Percentiles rank a stretch among this genome's conserved stretches.
phyloP scores from a whole-genome alignment of 257 asterid species.

The Penstemon davidsonii region DNA sequence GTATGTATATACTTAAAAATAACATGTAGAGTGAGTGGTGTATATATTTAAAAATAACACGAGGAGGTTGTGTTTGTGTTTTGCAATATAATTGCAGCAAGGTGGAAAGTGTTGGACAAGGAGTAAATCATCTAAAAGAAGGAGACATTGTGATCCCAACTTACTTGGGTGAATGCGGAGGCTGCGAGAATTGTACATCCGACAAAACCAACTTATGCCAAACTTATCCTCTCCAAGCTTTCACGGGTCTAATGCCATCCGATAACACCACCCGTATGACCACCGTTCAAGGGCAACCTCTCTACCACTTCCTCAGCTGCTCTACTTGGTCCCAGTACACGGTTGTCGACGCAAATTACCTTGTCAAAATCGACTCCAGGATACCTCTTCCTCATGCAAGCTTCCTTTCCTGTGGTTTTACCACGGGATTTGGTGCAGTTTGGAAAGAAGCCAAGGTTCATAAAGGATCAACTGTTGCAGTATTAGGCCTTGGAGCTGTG shows the following conservation, averaged over 20 bases:
- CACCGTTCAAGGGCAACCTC: constrained; percentile 17
- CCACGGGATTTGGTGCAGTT: constrained; percentile 50
- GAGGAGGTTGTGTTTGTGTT: too few species aligned
- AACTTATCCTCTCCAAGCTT: constrained; percentile 43
- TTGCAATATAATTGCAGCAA: constrained; percentile 14
- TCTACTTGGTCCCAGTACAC: constrained; percentile 58
- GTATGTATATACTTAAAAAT: background rate
- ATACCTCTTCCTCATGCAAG: constrained; percentile 51
- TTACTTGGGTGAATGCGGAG: constrained; percentile 45
- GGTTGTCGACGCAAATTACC: constrained; percentile 41
- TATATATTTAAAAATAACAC: too few species aligned
- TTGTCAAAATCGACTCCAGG: constrained; percentile 38
- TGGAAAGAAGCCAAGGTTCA: constrained; percentile 46
- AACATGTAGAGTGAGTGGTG: too few species aligned
- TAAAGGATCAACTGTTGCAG: constrained; percentile 44
- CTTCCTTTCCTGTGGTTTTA: constrained; percentile 53
- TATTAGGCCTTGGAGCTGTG: constrained; percentile 52
- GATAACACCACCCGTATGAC: constrained; percentile 41
- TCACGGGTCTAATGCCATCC: constrained; percentile 40
- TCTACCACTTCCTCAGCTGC: constrained; percentile 49
- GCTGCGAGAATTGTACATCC: constrained; percentile 37
- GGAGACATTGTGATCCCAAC: constrained; percentile 47
- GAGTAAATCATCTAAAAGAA: constrained; percentile 31
- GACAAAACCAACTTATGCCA: constrained; percentile 41
- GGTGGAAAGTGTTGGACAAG: constrained; percentile 43